phyloP scores from a whole-genome alignment of 2,329 filamentous ascomycete species.

The Colletotrichum cereale region DNA sequence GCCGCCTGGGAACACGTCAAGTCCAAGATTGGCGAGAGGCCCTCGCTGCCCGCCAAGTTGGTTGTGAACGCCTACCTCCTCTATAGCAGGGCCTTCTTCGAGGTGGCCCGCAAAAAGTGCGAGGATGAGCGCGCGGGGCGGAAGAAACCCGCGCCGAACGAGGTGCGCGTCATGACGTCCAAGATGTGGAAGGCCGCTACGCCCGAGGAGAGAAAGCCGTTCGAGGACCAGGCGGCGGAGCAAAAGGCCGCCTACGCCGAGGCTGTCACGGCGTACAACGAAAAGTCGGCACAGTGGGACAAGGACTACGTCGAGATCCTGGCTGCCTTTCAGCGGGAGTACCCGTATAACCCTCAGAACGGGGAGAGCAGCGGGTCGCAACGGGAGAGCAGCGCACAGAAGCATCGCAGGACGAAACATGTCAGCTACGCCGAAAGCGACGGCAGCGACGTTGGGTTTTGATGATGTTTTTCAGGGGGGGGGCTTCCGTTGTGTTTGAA shows the following conservation, averaged over 20 bases:
- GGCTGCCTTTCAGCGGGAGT: conserved; percentile 63
- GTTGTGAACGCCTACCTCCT: conserved; percentile 89
- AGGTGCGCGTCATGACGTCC: conserved; percentile 87
- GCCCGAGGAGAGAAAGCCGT: conserved; percentile 80
- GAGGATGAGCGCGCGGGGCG: conserved; percentile 74
- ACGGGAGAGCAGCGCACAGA: conserved; percentile 43
- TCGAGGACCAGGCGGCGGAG: conserved; percentile 77
- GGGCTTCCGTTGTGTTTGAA: not conserved
- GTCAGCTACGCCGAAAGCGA: conserved; percentile 54
- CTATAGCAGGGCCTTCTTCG: conserved; percentile 84
- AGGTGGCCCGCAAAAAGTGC: conserved; percentile 70
- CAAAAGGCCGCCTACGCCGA: conserved; percentile 76
- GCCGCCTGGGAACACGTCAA: conserved; percentile 65
- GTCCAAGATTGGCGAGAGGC: conserved; percentile 77
- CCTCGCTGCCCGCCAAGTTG: conserved; percentile 77
- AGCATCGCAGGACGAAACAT: conserved; percentile 50
- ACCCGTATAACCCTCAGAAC: conserved; percentile 59
- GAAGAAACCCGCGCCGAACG: conserved; percentile 77
- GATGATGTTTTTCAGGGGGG: not conserved
- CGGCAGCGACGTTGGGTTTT: conserved; percentile 46
- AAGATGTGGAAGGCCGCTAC: conserved; percentile 89
- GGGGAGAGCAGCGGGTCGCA: conserved; percentile 8
- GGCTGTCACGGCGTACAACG: conserved; percentile 70
- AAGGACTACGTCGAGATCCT: conserved; percentile 68
- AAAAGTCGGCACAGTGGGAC: conserved; percentile 79